Conservation (phyloP, 176 grass and related monocot species). For the Oryza glumipatula region DNA sequence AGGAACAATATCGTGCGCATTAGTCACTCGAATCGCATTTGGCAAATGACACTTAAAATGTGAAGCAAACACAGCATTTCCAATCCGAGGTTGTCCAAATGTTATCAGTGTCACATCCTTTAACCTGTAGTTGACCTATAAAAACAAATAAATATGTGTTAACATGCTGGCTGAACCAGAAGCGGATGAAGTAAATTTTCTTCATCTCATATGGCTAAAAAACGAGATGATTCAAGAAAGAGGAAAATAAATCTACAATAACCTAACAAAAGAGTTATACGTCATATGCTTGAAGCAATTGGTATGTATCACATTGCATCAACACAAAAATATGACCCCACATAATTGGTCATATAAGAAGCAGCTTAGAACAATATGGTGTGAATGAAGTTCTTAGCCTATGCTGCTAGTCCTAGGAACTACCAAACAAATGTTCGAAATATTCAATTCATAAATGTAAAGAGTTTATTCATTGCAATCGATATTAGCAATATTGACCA, state of each 20-base stretch:
- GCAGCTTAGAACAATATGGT: slow-evolving; percentile 1
- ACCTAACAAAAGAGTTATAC: neutral
- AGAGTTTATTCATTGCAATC: neutral
- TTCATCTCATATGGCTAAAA: neutral
- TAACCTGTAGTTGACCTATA: slow-evolving; percentile 58
- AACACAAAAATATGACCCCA: neutral
- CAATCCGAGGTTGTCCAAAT: slow-evolving; percentile 79
- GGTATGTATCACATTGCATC: neutral
- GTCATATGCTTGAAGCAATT: slow-evolving; percentile 7
- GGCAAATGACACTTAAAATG: slow-evolving; percentile 55
- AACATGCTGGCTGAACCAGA: neutral
- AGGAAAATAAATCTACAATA: neutral
- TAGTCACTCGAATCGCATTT: slow-evolving; percentile 60
- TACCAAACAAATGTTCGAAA: neutral
- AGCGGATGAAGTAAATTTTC: neutral
- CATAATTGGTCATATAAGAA: neutral
- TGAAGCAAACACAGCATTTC: slow-evolving; percentile 63
- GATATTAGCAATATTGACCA: no score
- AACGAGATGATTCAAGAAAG: neutral
- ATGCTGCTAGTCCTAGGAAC: neutral
- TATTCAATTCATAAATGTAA: neutral
- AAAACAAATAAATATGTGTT: slow-evolving; percentile 23
- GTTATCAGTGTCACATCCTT: slow-evolving; percentile 62
- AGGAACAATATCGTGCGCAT: slow-evolving; percentile 69
- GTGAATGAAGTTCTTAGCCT: neutral